These are phyloP conservation scores for Ostreobium quekettii DNA, from an alignment of 139 green algal species.

Conservation along the genomic window DNA sequence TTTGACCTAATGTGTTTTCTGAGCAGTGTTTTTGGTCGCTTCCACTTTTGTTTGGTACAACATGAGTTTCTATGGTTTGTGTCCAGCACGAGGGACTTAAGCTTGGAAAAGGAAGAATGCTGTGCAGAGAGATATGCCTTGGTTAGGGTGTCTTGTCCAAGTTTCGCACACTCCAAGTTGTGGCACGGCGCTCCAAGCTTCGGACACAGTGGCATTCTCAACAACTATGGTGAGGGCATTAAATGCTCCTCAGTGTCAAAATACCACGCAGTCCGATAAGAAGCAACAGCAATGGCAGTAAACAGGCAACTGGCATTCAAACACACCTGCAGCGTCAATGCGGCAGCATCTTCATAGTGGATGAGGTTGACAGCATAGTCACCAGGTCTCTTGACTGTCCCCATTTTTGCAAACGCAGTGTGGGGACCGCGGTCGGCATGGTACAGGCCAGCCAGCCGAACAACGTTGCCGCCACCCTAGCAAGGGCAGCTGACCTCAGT, in stretches of 20 bases:
- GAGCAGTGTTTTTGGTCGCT: no score
- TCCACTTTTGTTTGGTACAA: no score
- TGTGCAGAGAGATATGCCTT: no score
- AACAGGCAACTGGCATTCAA: background rate
- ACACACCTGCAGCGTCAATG: constrained; percentile 28
- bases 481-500: no score
- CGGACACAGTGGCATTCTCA: constrained; percentile 14
- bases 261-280: constrained; percentile 9
- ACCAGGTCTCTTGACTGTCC: constrained; percentile 34
- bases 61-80: no score
- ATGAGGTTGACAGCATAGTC: constrained; percentile 90
- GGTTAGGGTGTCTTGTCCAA: background rate
- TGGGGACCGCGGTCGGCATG: constrained; percentile 75
- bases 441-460: constrained; percentile 92
- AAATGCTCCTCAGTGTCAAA: background rate
- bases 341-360: constrained; percentile 96
- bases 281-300: background rate
- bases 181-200: background rate
- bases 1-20: no score
- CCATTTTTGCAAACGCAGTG: constrained; percentile 80
- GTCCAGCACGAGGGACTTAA: no score
- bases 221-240: background rate
- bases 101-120: no score
- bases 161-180: background rate
- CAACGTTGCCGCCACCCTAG: constrained; percentile 67